Base-by-base conservation (phyloP, 1,284 basidiomycete genomes). In the Sporisorium reilianum region DNA sequence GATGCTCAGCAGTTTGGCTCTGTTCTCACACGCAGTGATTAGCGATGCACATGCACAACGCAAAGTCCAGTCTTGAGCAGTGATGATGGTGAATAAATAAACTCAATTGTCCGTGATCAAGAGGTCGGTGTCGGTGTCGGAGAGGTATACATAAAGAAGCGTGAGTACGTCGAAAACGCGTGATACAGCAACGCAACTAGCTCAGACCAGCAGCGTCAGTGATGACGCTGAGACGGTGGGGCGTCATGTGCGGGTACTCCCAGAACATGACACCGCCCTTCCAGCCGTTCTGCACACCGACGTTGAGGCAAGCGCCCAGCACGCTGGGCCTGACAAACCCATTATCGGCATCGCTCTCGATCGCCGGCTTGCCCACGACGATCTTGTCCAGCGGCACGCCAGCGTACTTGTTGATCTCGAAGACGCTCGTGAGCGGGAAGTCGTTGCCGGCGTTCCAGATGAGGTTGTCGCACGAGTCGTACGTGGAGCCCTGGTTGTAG, bases 301-400 rank as follows among this genome's bases (percentile, higher is more conserved):
- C 85, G 8, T 85, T 77, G 30, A 91, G 81, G 78, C 90, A 91
- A 1, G 80, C 80, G 12, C 90, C 89, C 14, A 91, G 86, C 0
- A 87, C 88, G 0, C 85, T 77, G 3, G 90, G 85, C 23, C 81
- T 82, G 60, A 91, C 89, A 78, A 86, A 90, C 5, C 90, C 90
- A 70, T 88, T 90, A 72, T 59, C 87, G 3, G 90, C 90, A 77
- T 90, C 89, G 9, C 86, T 80, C 40, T 5, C 82, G 14, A 67
- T 79, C 0, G 86, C 90, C 0, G 90, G 90, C 84, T 91, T 91
- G 5, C 90, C 90, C 59, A 91, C 89, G 57, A 89, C 88, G 41
- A 88, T 78, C 83, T 88, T 88, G 80, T 86, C 80, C 41, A 89
- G 79, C 3, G 86, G 78, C 6, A 91, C 87, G 38, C 89, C 89